phyloP scores from a whole-genome alignment of 2,329 filamentous ascomycete genomes.

The Colletotrichum neosansevieriae region DNA sequence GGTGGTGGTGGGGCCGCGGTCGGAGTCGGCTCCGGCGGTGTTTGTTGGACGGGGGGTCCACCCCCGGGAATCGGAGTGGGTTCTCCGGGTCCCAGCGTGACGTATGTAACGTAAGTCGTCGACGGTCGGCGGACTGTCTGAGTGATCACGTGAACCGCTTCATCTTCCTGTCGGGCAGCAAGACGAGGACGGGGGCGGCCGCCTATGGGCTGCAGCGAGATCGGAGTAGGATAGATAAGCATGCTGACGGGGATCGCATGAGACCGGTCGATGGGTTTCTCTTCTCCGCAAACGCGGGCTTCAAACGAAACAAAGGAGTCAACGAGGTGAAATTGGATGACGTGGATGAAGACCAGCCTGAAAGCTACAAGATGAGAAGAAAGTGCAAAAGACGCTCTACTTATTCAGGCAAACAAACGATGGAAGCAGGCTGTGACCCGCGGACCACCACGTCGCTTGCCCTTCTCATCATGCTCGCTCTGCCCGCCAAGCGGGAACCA shows the following conservation, averaged over 20 bases:
- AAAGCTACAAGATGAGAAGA: not conserved
- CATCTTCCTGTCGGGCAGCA: conserved; percentile 31
- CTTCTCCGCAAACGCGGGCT: not conserved
- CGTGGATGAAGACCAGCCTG: not conserved
- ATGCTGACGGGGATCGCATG: conserved; percentile 34
- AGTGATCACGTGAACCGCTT: conserved; percentile 45
- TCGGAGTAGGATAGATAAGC: conserved; percentile 26
- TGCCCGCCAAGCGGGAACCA: conserved; percentile 26
- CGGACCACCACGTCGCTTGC: not conserved
- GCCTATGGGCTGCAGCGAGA: conserved; percentile 19
- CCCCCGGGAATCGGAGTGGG: conserved; percentile 36
- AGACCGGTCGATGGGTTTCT: not conserved
- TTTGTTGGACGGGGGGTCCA: conserved; percentile 39
- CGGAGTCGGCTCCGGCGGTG: conserved; percentile 23
- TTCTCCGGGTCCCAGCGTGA: conserved; percentile 46
- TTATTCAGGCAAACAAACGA: not conserved
- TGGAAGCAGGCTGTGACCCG: conserved; percentile 29
- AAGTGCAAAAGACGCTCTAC: conserved; percentile 24
- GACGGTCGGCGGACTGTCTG: conserved; percentile 51
- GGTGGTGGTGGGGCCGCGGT: conserved; percentile 30
- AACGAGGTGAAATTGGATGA: not conserved
- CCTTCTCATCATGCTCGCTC: conserved; percentile 7
- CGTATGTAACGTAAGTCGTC: conserved; percentile 53
- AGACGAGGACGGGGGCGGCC: conserved; percentile 6
- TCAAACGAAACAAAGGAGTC: not conserved